Percentiles rank a stretch among this genome's conserved stretches.
phyloP scores from a whole-genome alignment of 1,284 basidiomycete genomes.

The Sutorius eximius region DNA sequence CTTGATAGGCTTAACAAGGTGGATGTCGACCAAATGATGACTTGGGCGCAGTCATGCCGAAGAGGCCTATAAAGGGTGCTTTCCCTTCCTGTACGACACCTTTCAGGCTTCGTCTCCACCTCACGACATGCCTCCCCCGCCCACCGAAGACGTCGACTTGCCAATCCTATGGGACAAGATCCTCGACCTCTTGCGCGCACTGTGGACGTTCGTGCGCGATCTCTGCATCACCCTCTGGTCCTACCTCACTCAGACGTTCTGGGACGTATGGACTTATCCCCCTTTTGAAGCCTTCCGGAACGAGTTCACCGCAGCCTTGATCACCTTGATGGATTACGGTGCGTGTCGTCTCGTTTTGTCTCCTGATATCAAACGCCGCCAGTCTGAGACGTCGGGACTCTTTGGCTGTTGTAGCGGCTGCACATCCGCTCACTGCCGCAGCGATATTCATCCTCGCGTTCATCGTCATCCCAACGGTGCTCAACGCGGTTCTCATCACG shows the following conservation, averaged over 20 bases:
- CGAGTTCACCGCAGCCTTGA: slow-evolving; percentile 13
- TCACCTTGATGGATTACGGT: slow-evolving; percentile 19
- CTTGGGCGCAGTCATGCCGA: not conserved
- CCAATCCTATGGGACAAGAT: slow-evolving; percentile 15
- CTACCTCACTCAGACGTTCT: slow-evolving; percentile 7
- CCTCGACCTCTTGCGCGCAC: slow-evolving; percentile 10
- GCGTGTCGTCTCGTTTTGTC: not conserved
- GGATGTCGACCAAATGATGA: not conserved
- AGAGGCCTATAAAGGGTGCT: not conserved
- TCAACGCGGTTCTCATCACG: not conserved
- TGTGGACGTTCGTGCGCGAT: slow-evolving; percentile 19
- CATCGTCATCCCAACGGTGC: slow-evolving; percentile 8
- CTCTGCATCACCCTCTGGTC: slow-evolving; percentile 14
- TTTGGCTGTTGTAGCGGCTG: not conserved
- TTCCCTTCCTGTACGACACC: not conserved
- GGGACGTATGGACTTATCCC: slow-evolving; percentile 24
- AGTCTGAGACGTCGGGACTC: not conserved
- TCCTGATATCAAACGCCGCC: not conserved
- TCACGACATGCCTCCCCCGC: slow-evolving; percentile 19
- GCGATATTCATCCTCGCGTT: slow-evolving; percentile 14
- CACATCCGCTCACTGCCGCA: slow-evolving; percentile 15
- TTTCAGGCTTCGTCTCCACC: not conserved
- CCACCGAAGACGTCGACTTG: slow-evolving; percentile 23
- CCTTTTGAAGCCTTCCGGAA: slow-evolving; percentile 29
- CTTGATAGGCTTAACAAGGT: not conserved